Conservation (phyloP, 169 alveolate genomes). For the Cyclospora cayetanensis region DNA sequence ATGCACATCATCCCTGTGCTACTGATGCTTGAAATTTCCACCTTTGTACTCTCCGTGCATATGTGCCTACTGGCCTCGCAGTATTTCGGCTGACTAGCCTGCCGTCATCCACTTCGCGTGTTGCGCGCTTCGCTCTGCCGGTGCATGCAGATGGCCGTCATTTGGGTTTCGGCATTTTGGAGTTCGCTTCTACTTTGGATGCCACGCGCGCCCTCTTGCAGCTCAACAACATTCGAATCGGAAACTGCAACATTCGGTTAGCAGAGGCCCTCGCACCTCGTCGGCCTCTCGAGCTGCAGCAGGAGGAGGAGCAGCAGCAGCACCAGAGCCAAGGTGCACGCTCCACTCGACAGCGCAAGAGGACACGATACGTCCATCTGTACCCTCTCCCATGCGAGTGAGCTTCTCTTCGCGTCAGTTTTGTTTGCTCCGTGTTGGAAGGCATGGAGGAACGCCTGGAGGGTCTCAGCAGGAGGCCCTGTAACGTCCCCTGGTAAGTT, state of each 20-base stretch:
- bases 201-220: constrained; percentile 69
- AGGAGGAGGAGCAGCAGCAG: not conserved
- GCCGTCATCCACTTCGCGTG: no score
- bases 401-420: no score
- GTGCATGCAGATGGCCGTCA: constrained; percentile 73
- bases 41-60: not conserved
- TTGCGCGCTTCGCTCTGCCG: no score
- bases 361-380: constrained; percentile 24
- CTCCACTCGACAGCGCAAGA: not conserved
- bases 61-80: not conserved
- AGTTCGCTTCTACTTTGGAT: constrained; percentile 54
- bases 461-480: no score
- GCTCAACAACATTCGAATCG: constrained; percentile 62
- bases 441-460: no score
- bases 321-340: not conserved
- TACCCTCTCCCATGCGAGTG: constrained; percentile 51
- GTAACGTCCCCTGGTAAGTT: no score
- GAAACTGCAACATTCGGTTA: constrained; percentile 55
- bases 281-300: not conserved
- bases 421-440: no score
- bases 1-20: not conserved
- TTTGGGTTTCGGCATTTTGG: constrained; percentile 62
- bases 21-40: not conserved
- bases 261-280: constrained; percentile 67
- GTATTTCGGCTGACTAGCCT: no score